Conservation (phyloP, 2,329 filamentous ascomycete species). For the Cladophialophora carrionii region DNA sequence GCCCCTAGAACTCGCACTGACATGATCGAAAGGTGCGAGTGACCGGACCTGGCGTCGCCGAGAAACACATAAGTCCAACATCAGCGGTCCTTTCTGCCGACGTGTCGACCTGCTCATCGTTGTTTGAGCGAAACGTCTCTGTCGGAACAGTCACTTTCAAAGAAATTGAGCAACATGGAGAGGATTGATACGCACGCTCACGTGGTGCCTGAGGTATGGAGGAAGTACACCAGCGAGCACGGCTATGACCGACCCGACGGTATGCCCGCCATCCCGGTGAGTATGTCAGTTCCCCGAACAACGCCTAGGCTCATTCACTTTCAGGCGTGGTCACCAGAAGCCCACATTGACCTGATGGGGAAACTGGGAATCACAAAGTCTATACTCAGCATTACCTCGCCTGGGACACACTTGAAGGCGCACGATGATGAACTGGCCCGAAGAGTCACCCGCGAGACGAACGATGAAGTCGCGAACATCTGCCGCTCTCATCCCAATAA, state of each 20-base stretch:
- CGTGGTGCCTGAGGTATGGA: slow-evolving; percentile 21
- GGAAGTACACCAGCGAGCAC: slow-evolving; percentile 18
- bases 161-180: slow-evolving; percentile 9
- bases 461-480: slow-evolving; percentile 37
- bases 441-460: slow-evolving; percentile 44
- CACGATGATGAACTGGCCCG: slow-evolving; percentile 45
- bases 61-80: background rate
- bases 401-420: slow-evolving; percentile 52
- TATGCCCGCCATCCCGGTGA: slow-evolving; percentile 23
- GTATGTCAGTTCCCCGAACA: background rate
- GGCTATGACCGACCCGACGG: slow-evolving; percentile 25
- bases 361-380: slow-evolving; percentile 53
- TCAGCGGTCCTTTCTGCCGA: background rate
- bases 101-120: background rate
- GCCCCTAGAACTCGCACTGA: background rate
- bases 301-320: background rate
- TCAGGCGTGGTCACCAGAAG: slow-evolving; percentile 50
- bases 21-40: background rate
- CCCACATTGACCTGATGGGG: slow-evolving; percentile 57
- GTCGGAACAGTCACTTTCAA: background rate
- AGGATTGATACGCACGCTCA: slow-evolving; percentile 28
- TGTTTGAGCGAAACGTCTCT: background rate
- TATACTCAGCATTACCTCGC: slow-evolving; percentile 59
- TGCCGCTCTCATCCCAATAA: slow-evolving; percentile 38
- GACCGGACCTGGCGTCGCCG: too few species aligned